A percentile compares a stretch with the other conserved stretches of the same genome.
Conservation (phyloP, 306 rosid genomes). For the Casuarina cunninghamiana region DNA sequence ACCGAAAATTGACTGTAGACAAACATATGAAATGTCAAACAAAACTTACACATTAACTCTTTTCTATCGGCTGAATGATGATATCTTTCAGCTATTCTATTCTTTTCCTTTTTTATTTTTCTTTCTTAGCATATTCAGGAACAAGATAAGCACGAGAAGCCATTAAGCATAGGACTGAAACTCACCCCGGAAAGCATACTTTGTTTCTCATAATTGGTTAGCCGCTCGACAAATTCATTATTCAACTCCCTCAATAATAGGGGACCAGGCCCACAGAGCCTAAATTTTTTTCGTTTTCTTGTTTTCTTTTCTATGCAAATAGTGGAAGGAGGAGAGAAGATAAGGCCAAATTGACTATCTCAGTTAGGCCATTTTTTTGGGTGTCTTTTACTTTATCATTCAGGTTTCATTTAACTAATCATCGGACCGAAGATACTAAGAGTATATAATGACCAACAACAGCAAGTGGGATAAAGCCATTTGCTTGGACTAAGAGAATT, state of each 20-base stretch:
- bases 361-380: background rate
- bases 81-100: background rate
- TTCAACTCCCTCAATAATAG: background rate
- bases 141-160: background rate
- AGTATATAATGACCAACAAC: background rate
- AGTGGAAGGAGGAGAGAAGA: background rate
- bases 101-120: background rate
- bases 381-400: background rate
- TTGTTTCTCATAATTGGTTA: background rate
- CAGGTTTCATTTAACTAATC: background rate
- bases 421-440: background rate
- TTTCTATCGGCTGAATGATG: slow-evolving; percentile 4
- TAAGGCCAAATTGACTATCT: background rate
- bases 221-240: background rate
- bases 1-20: slow-evolving; percentile 81
- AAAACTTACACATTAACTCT: slow-evolving; percentile 13
- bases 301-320: too few species aligned
- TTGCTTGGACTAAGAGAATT: slow-evolving; percentile 82
- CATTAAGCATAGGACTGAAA: background rate
- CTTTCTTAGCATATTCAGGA: background rate
- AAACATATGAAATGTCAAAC: slow-evolving; percentile 33
- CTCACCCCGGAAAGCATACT: background rate
- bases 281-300: background rate
- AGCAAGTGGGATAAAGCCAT: slow-evolving; percentile 14
- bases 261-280: background rate